Conservation (phyloP, 805 yeast species). For the Ogataea thermomethanolica region DNA sequence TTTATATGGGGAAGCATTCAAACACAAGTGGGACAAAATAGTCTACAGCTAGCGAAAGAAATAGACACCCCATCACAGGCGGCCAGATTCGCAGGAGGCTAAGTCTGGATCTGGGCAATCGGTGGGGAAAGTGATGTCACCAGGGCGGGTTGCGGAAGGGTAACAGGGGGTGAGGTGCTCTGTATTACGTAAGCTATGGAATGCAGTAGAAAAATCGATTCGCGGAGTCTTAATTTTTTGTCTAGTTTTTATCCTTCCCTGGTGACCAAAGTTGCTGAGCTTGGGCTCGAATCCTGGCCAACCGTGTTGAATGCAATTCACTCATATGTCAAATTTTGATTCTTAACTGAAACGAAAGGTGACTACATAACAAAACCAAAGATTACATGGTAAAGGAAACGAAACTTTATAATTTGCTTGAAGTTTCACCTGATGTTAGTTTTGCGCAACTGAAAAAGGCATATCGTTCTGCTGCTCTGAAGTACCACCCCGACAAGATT, state of each 20-base stretch:
- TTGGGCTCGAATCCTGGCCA: slow-evolving; percentile 3
- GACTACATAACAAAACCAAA: neutral
- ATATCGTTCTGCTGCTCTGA: slow-evolving; percentile 75
- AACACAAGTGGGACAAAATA: neutral
- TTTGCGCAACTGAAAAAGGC: slow-evolving; percentile 74
- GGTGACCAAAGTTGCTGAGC: slow-evolving; percentile 4
- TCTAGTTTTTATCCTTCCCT: slow-evolving; percentile 1
- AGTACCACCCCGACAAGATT: slow-evolving; percentile 93
- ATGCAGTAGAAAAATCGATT: neutral
- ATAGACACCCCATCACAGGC: too few species aligned
- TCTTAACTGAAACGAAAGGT: neutral
- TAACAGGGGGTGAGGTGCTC: neutral
- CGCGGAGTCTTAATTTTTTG: slow-evolving; percentile 2
- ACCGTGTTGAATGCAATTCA: neutral
- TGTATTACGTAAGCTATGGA: slow-evolving; percentile 1
- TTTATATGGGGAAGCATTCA: neutral
- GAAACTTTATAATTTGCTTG: slow-evolving; percentile 67
- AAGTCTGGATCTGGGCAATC: slow-evolving; percentile 3
- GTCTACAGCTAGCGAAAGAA: neutral
- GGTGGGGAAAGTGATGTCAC: slow-evolving; percentile 5
- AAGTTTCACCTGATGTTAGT: slow-evolving; percentile 60
- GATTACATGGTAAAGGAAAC: slow-evolving; percentile 65
- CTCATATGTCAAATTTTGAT: neutral
- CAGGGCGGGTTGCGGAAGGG: neutral
- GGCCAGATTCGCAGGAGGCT: neutral